Percentiles rank a stretch among this genome's conserved stretches.
phyloP scores from a whole-genome alignment of 2,329 filamentous ascomycete genomes.

The Passalora sequoiae region DNA sequence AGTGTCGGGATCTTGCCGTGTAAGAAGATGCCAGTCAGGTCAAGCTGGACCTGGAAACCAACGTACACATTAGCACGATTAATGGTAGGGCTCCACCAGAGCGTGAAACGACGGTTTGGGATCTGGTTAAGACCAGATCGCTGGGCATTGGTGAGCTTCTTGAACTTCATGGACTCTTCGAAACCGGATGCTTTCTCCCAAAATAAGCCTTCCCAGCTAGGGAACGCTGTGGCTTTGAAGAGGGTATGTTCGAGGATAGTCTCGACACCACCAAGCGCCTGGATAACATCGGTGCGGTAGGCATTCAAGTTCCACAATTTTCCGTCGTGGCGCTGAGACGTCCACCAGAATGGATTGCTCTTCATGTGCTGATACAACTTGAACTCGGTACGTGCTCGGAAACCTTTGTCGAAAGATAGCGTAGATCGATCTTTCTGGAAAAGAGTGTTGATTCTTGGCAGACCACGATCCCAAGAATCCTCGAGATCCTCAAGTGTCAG shows the following conservation, averaged over 20 bases:
- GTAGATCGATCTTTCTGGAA: slow-evolving; percentile 99
- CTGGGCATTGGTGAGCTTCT: slow-evolving; percentile 96
- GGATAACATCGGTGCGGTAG: slow-evolving; percentile 94
- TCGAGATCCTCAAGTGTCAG: slow-evolving; percentile 93
- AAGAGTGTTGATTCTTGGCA: slow-evolving; percentile 95
- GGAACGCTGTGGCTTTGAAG: slow-evolving; percentile 95
- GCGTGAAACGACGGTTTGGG: slow-evolving; percentile 93
- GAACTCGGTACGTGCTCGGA: slow-evolving; percentile 91
- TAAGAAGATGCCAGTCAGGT: slow-evolving; percentile 96
- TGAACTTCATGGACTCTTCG: slow-evolving; percentile 80
- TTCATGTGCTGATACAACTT: slow-evolving; percentile 99
- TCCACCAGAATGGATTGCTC: slow-evolving; percentile 99
- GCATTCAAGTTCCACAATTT: slow-evolving; percentile 86
- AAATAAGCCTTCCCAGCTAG: slow-evolving; percentile 93
- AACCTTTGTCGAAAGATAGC: slow-evolving; percentile 96
- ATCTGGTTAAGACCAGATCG: slow-evolving; percentile 96
- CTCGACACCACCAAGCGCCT: slow-evolving; percentile 91
- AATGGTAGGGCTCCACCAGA: slow-evolving; percentile 76
- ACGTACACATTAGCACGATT: slow-evolving; percentile 83
- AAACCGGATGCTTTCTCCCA: slow-evolving; percentile 45
- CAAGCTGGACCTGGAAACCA: slow-evolving; percentile 97
- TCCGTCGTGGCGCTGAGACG: slow-evolving; percentile 91
- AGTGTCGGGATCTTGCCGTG: slow-evolving; percentile 98
- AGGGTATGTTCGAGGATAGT: slow-evolving; percentile 76
- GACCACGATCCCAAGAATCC: slow-evolving; percentile 95